These are phyloP conservation scores for Pisolithus orientalis DNA, from an alignment of 768 basidiomycete species.

Conservation along the genomic window DNA sequence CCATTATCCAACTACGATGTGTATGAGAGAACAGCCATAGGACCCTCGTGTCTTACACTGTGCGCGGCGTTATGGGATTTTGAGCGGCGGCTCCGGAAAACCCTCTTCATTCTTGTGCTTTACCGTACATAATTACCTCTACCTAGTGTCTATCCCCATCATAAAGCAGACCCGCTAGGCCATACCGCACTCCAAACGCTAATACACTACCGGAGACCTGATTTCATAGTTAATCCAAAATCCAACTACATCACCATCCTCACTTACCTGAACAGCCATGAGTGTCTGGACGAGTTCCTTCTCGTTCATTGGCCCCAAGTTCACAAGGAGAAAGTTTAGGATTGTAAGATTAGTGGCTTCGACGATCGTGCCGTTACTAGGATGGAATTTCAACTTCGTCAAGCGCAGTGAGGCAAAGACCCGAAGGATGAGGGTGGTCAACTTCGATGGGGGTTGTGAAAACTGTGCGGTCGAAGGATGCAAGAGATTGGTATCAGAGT, in stretches of 20 bases:
- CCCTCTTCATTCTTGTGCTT: not conserved
- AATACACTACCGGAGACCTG: constrained; percentile 70
- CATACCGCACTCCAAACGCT: constrained; percentile 87
- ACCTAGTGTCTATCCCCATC: constrained; percentile 80
- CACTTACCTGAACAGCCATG: constrained; percentile 65
- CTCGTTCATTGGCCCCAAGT: constrained; percentile 82
- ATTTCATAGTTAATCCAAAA: constrained; percentile 3
- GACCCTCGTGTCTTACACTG: not conserved
- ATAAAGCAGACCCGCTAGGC: constrained; percentile 82
- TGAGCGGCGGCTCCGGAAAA: not conserved
- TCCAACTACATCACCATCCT: not conserved
- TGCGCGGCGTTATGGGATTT: not conserved
- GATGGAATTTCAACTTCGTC: constrained; percentile 54
- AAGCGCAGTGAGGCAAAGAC: constrained; percentile 59
- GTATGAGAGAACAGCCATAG: not conserved
- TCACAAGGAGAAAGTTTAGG: constrained; percentile 76
- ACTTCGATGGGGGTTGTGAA: constrained; percentile 45
- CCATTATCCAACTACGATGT: constrained; percentile 1
- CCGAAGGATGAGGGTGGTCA: constrained; percentile 51
- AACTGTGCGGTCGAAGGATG: constrained; percentile 70
- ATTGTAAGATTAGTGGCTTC: constrained; percentile 89
- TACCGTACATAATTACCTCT: too few relatives aligned
- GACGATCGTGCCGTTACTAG: constrained; percentile 49
- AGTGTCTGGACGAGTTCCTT: constrained; percentile 67
- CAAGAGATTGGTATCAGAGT: constrained; percentile 67